These are phyloP conservation scores for Martiniozyma abietophila DNA, from an alignment of 805 yeast genomes.

Conservation along the genomic window DNA sequence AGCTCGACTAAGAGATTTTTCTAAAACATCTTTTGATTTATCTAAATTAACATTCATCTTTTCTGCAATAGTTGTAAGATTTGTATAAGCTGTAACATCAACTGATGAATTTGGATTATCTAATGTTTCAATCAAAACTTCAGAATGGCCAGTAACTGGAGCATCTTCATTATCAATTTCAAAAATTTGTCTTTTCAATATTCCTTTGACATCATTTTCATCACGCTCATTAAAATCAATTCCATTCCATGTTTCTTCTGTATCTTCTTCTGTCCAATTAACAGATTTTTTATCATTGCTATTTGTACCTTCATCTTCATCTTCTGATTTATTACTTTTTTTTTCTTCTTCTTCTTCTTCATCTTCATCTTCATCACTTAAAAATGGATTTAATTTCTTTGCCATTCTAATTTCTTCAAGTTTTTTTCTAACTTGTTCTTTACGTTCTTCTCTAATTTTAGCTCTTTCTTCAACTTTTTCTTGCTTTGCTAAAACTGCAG, in stretches of 20 bases:
- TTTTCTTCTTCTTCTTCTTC: conserved; percentile 28
- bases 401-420: conserved; percentile 42
- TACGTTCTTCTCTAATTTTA: conserved; percentile 59
- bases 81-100: conserved; percentile 17
- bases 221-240: conserved; percentile 22
- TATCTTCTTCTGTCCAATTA: conserved; percentile 15
- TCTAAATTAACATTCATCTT: conserved; percentile 64
- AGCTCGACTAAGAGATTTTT: conserved; percentile 69
- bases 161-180: conserved; percentile 28
- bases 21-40: conserved; percentile 59
- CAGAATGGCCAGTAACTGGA: conserved; percentile 37
- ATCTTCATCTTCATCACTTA: conserved; percentile 16
- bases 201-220: conserved; percentile 26
- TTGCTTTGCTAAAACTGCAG: conserved; percentile 67
- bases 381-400: conserved; percentile 13
- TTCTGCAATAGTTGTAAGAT: conserved; percentile 37
- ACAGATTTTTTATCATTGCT: conserved; percentile 15
- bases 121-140: conserved; percentile 48
- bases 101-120: conserved; percentile 34
- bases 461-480: conserved; percentile 71
- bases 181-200: conserved; percentile 36
- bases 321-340: conserved; percentile 17
- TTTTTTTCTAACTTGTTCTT: conserved; percentile 55
- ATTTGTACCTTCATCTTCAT: conserved; percentile 7
- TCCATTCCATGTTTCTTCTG: conserved; percentile 33